These are phyloP conservation scores for Verticillium nubilum DNA, from an alignment of 2,329 filamentous ascomycete genomes.

Conservation along the genomic window DNA sequence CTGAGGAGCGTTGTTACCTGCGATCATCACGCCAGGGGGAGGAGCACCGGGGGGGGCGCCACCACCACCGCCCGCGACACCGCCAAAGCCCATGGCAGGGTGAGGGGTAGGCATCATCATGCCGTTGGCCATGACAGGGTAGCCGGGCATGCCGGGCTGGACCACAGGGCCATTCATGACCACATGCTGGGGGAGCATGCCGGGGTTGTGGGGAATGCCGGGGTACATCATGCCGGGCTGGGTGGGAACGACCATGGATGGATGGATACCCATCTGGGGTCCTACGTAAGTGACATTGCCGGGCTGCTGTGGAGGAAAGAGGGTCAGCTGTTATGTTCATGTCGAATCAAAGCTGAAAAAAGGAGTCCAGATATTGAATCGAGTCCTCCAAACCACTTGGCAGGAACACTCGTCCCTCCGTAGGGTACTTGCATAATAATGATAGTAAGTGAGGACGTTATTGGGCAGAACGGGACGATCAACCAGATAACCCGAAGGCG, in stretches of 20 bases:
- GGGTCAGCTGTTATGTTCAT: conserved; percentile 10
- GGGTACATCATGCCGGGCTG: conserved; percentile 23
- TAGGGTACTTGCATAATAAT: conserved; percentile 33
- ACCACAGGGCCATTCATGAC: conserved; percentile 6
- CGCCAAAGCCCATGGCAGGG: background rate
- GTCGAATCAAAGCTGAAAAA: background rate
- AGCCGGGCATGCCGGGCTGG: conserved; percentile 22
- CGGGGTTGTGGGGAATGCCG: conserved; percentile 3
- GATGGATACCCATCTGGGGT: conserved; percentile 12
- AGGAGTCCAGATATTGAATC: background rate
- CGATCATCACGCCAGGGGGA: background rate
- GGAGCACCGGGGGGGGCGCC: conserved; percentile 17
- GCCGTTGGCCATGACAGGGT: conserved; percentile 7
- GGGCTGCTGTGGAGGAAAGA: conserved; percentile 18
- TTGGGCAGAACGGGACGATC: conserved; percentile 3
- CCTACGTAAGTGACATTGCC: conserved; percentile 18
- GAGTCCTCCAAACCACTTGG: background rate
- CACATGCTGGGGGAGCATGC: conserved; percentile 23
- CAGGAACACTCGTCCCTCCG: background rate
- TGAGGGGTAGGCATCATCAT: conserved; percentile 5
- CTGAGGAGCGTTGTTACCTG: conserved; percentile 19
- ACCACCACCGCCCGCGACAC: background rate
- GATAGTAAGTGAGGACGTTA: conserved; percentile 2
- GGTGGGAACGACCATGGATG: conserved; percentile 24
- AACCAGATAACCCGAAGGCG: background rate